Evolutionary conservation across 176 grass and related monocot species (phyloP), one percentile per base, ranked within the genome.

Genomic region (Pontederia paniculata): DNA sequence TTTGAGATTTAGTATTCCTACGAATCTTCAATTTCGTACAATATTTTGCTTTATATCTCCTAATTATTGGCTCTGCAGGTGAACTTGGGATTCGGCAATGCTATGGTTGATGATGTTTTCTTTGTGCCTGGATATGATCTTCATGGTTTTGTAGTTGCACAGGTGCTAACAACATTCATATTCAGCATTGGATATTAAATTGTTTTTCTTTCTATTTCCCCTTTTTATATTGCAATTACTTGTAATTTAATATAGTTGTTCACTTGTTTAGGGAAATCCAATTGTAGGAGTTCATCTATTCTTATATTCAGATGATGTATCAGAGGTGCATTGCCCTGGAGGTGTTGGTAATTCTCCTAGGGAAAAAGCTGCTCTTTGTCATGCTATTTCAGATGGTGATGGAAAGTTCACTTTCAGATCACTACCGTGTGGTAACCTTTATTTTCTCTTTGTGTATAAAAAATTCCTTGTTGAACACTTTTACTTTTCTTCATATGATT

Each of bases 221-320:
- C 19, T 12, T 51, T 60, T 12, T 20, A n/a, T n/a, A n/a, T n/a
- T n/a, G n/a, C n/a, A 10, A 50, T 59, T 41, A 14, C 44, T 49
- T 3, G 4, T 54, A 57, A 7, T 8, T 16, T 51, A 28, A 47
- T 57, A 21, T 49, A 12, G 3, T 67, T 25, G 17, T 45, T 17
- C 52, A 8, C 70, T 63, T 13, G 20, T 47, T 48, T 52, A 98
- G 93, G 93, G 93, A 60, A 98, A 98, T 63, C 93, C 93, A 25
- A 98, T 98, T 51, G 73, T 91, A 72, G 93, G 93, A 71, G 93
- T 98, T 52, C 72, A 88, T 48, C 17, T 98, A 21, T 98, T 81
- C 65, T 66, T 98, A 52, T 91, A 97, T 84, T 97, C 93, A 69
- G 84, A 77, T 56, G 93, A 97, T 19, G 65, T 97, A 28, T 68